Conservation (phyloP, 805 yeast species). For the Barnettozyma californica region DNA sequence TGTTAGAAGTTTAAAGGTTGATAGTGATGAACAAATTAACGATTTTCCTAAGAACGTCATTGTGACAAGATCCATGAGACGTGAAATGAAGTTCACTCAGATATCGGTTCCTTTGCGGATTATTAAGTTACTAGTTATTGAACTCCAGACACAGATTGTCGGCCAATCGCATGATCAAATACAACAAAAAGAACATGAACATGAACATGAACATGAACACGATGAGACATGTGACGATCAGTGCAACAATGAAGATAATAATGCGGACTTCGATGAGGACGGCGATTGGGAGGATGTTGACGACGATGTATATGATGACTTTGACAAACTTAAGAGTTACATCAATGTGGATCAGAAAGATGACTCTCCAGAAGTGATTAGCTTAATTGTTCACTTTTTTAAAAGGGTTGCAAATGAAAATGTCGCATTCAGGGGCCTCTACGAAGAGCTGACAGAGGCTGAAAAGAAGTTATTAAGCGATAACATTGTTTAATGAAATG, state of each 20-base stretch:
- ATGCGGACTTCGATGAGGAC: conserved; percentile 57
- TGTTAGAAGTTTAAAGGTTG: conserved; percentile 44
- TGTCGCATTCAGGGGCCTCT: conserved; percentile 46
- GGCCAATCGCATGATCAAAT: conserved; percentile 4
- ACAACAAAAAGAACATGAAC: conserved; percentile 6
- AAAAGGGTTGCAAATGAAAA: conserved; percentile 49
- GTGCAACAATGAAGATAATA: conserved; percentile 37
- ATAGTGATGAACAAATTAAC: conserved; percentile 72
- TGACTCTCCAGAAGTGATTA: conserved; percentile 25
- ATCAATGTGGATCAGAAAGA: conserved; percentile 35
- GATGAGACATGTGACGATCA: conserved; percentile 46
- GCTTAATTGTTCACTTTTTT: conserved; percentile 45
- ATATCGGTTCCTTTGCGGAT: conserved; percentile 70
- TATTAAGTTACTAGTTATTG: conserved; percentile 62
- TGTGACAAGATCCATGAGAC: conserved; percentile 81
- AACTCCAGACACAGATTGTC: conserved; percentile 54
- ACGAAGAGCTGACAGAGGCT: conserved; percentile 37
- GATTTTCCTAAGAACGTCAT: conserved; percentile 51
- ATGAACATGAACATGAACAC: conserved; percentile 42
- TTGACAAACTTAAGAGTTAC: conserved; percentile 55
- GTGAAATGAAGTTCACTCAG: conserved; percentile 50
- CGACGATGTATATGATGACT: conserved; percentile 52
- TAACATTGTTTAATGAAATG: conserved; percentile 31
- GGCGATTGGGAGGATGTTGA: conserved; percentile 76
- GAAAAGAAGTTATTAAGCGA: conserved; percentile 53